Conservation (phyloP, 306 rosid species). For the Malus fusca region DNA sequence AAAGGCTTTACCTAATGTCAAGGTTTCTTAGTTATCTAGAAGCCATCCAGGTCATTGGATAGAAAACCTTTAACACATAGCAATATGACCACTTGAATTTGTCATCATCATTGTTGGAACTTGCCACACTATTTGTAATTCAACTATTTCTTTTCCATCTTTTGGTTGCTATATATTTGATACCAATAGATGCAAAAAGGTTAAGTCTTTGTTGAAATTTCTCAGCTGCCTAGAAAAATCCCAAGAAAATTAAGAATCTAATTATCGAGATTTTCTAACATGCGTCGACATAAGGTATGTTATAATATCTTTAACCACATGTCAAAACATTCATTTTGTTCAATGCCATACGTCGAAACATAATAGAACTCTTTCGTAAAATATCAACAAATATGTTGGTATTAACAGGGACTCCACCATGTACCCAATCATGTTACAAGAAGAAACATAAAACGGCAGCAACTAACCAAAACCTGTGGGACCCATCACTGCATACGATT, state of each 20-base stretch:
- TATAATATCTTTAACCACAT: too few species aligned
- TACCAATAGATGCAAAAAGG: neutral
- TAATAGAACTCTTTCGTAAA: too few species aligned
- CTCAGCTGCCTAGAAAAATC: neutral
- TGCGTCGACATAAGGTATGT: neutral
- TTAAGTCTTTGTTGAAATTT: neutral
- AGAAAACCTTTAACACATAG: too few species aligned
- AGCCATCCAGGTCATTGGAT: neutral
- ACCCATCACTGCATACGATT: conserved; percentile 12
- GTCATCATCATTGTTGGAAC: neutral
- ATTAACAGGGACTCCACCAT: neutral
- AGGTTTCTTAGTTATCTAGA: neutral
- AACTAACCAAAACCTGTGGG: conserved; percentile 19
- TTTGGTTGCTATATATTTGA: neutral
- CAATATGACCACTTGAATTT: neutral
- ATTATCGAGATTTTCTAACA: neutral
- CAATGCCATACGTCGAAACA: neutral
- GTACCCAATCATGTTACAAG: conserved; percentile 5
- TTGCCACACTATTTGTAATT: neutral
- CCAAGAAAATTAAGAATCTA: neutral
- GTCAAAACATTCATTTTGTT: neutral
- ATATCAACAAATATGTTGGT: neutral
- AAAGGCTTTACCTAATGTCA: neutral
- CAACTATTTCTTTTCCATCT: neutral
- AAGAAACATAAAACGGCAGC: conserved; percentile 16